Conservation (phyloP, 352 stramenopile species). For the Salisapilia sapeloensis region DNA sequence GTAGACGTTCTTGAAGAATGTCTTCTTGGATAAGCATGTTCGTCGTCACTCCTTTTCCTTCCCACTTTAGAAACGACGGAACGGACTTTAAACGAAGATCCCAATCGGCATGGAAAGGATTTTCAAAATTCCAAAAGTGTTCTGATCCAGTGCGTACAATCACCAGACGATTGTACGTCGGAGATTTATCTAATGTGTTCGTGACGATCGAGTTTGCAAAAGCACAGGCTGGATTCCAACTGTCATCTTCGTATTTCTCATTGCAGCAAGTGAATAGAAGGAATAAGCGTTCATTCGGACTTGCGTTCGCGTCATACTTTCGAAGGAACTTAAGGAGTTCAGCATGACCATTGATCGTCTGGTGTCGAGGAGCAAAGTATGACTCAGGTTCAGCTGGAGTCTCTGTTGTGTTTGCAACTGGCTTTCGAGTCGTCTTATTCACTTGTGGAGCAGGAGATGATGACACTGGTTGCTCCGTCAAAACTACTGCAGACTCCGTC, state of each 20-base stretch:
- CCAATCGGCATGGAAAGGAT: slow-evolving; percentile 32
- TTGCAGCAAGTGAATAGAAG: slow-evolving; percentile 57
- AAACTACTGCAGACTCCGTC: too few species aligned
- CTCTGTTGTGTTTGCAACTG: background rate
- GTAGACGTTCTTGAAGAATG: slow-evolving; percentile 26
- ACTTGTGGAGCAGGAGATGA: too few species aligned
- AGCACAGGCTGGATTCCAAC: too few species aligned
- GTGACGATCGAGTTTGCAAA: slow-evolving; percentile 29
- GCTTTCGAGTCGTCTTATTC: too few species aligned
- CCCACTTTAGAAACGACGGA: slow-evolving; percentile 42
- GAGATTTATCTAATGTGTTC: slow-evolving; percentile 32
- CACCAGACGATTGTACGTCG: slow-evolving; percentile 26
- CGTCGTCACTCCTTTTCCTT: slow-evolving; percentile 29
- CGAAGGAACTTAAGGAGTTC: slow-evolving; percentile 15
- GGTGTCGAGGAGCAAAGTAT: slow-evolving; percentile 9
- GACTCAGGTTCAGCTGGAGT: background rate
- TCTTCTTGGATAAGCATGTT: slow-evolving; percentile 28
- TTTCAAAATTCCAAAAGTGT: slow-evolving; percentile 29
- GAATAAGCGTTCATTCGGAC: slow-evolving; percentile 23
- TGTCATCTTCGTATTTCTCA: slow-evolving; percentile 15
- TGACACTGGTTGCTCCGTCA: too few species aligned
- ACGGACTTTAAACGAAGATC: slow-evolving; percentile 46
- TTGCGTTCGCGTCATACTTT: slow-evolving; percentile 10
- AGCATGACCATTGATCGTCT: slow-evolving; percentile 24
- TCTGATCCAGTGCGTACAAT: slow-evolving; percentile 33